phyloP scores from a whole-genome alignment of 768 basidiomycete genomes.

The Rhodotorula taiwanensis region DNA sequence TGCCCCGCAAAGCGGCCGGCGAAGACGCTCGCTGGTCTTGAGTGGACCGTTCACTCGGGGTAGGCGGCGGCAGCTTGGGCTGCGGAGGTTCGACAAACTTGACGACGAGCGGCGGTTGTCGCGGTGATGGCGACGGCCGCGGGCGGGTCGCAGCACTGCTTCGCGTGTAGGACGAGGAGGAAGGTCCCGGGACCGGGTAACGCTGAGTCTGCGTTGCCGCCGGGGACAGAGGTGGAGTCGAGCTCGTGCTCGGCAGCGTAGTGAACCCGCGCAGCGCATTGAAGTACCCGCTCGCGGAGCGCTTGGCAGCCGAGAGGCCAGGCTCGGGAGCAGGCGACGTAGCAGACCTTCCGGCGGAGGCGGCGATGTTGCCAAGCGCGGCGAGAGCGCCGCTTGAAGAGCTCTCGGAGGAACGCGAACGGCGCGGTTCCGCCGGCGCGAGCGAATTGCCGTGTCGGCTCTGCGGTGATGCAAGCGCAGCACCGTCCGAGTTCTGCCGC shows the following conservation, averaged over 20 bases:
- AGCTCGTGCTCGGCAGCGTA: neutral
- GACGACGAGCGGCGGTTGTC: conserved; percentile 24
- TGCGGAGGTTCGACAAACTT: conserved; percentile 26
- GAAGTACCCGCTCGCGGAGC: conserved; percentile 31
- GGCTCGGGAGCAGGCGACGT: conserved; percentile 1
- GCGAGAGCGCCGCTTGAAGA: conserved; percentile 25
- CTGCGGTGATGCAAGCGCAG: too few species aligned
- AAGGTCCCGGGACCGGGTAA: neutral
- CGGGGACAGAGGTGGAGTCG: conserved; percentile 26
- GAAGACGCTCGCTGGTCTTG: neutral
- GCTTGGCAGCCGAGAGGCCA: conserved; percentile 25
- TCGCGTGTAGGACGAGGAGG: neutral
- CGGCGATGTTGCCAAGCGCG: conserved; percentile 24
- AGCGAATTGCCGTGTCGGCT: neutral
- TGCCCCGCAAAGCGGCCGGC: neutral
- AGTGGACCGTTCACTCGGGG: neutral
- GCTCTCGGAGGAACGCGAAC: neutral
- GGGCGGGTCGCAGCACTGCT: neutral
- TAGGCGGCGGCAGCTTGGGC: neutral
- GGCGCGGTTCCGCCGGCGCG: conserved; percentile 1
- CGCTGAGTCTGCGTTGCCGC: conserved; percentile 9
- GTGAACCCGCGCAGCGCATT: conserved; percentile 19
- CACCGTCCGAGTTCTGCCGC: conserved; percentile 6
- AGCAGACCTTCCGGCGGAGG: neutral
- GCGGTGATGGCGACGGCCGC: conserved; percentile 9